A percentile compares a stretch with the other conserved stretches of the same genome.
Conservation (phyloP, 164 flowering plant genomes). For the Cinnamomum chago region DNA sequence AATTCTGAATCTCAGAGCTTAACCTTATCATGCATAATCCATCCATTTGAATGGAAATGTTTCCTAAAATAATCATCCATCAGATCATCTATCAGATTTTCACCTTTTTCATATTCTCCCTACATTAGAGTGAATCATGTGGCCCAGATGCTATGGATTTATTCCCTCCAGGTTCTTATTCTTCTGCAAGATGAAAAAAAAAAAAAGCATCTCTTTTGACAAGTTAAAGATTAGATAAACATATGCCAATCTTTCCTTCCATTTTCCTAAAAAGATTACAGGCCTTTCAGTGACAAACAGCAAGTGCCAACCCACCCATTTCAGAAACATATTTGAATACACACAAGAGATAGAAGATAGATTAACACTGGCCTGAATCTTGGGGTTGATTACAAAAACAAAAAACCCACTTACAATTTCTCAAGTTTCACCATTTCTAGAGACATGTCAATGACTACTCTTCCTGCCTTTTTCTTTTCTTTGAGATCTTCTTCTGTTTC, state of each 20-base stretch:
- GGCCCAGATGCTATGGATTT: slow-evolving; percentile 2
- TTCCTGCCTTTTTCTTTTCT: neutral
- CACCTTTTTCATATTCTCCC: neutral
- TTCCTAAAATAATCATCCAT: neutral
- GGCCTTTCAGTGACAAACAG: neutral
- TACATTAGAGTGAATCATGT: neutral
- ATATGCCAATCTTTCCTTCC: neutral
- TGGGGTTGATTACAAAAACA: slow-evolving; percentile 2
- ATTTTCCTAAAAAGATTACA: neutral
- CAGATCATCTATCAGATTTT: neutral
- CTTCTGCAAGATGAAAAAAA: neutral
- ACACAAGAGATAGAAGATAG: neutral
- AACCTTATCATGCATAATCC: neutral
- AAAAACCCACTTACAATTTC: slow-evolving; percentile 2
- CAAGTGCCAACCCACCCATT: neutral
- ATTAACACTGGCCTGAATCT: neutral
- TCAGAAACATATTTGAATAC: neutral
- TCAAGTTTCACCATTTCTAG: neutral
- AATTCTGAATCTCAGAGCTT: neutral
- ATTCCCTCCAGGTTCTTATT: neutral
- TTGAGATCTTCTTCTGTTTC: neutral
- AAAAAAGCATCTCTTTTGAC: slow-evolving; percentile 17
- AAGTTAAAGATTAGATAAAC: slow-evolving; percentile 7
- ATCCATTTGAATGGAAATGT: neutral
- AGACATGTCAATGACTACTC: neutral